A percentile compares a stretch with the other conserved stretches of the same genome.
Conservation (phyloP, 176 grass and related monocot genomes). For the Carex scoparia region DNA sequence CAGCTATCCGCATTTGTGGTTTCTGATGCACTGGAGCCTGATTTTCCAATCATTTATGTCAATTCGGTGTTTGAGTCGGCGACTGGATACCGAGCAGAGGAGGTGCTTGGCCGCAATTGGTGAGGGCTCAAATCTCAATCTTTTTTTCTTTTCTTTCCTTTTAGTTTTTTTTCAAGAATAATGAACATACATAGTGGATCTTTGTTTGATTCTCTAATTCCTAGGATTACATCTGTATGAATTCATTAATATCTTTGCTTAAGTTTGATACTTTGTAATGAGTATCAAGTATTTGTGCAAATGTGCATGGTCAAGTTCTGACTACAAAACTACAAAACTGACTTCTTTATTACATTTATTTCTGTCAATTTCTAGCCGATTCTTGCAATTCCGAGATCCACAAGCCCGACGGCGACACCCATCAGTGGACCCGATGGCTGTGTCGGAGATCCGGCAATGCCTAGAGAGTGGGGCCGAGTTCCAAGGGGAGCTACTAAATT, state of each 20-base stretch:
- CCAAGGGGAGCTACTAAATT: slow-evolving; percentile 88
- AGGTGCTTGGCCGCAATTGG: slow-evolving; percentile 97
- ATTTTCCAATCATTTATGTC: slow-evolving; percentile 93
- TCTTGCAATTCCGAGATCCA: slow-evolving; percentile 90
- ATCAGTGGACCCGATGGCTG: slow-evolving; percentile 77
- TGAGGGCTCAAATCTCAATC: neutral
- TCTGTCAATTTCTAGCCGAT: slow-evolving; percentile 68
- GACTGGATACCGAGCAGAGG: slow-evolving; percentile 90
- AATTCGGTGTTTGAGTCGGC: slow-evolving; percentile 89
- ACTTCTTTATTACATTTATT: slow-evolving; percentile 8
- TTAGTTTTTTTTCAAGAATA: neutral
- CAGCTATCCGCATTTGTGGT: slow-evolving; percentile 68
- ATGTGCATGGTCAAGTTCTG: neutral
- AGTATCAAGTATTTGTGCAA: neutral
- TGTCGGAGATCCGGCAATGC: slow-evolving; percentile 71
- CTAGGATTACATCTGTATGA: neutral
- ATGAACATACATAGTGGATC: neutral
- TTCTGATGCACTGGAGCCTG: slow-evolving; percentile 64
- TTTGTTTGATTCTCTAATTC: neutral
- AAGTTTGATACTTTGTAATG: neutral
- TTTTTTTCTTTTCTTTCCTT: neutral
- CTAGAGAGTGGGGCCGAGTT: slow-evolving; percentile 72
- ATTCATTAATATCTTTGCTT: neutral
- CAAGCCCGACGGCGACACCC: slow-evolving; percentile 71
- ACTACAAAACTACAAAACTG: neutral